These are phyloP conservation scores for Brettanomyces nanus DNA, from an alignment of 805 yeast genomes.

Conservation along the genomic window DNA sequence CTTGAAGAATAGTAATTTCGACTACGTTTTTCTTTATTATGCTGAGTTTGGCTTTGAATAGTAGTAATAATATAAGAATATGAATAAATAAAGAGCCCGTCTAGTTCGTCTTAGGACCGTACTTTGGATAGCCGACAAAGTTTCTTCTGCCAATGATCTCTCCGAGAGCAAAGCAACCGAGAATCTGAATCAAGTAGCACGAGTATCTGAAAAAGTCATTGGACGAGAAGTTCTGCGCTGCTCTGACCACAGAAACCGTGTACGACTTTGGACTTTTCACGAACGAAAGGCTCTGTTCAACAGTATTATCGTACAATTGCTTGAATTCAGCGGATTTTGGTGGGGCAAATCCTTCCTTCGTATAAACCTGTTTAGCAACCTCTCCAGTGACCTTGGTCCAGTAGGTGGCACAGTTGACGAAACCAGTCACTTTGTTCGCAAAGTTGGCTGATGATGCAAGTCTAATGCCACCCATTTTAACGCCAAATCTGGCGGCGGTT, in stretches of 20 bases:
- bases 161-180: conserved; percentile 90
- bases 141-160: conserved; percentile 96
- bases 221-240: conserved; percentile 35
- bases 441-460: conserved; percentile 27
- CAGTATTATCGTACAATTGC: conserved; percentile 54
- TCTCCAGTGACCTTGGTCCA: conserved; percentile 59
- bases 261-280: conserved; percentile 56
- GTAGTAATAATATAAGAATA: background rate
- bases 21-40: too few relatives aligned
- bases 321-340: conserved; percentile 74
- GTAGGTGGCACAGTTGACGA: conserved; percentile 57
- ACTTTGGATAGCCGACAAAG: conserved; percentile 76
- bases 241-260: conserved; percentile 35
- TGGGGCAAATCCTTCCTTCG: conserved; percentile 89
- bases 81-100: background rate
- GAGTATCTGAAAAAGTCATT: conserved; percentile 57
- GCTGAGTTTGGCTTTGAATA: too few relatives aligned
- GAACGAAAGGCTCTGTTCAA: conserved; percentile 35
- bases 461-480: conserved; percentile 27
- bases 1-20: background rate
- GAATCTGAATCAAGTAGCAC: conserved; percentile 71
- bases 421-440: conserved; percentile 30
- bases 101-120: conserved; percentile 35
- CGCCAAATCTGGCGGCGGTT: conserved; percentile 19
- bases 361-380: conserved; percentile 66